phyloP scores from a whole-genome alignment of 2,329 filamentous ascomycete species.

The Sporothrix sp. region DNA sequence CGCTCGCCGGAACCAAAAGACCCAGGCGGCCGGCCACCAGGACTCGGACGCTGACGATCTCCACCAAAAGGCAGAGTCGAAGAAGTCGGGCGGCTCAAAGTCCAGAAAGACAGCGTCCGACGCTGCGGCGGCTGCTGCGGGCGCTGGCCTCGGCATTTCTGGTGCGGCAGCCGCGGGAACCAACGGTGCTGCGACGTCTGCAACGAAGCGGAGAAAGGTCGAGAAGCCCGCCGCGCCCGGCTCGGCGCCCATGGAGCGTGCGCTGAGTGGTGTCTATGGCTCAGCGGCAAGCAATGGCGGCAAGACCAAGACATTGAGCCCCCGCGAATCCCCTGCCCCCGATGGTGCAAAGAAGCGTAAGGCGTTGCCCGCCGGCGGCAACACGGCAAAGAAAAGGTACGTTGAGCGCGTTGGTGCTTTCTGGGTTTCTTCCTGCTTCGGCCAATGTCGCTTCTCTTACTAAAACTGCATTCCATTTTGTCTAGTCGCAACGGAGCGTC shows the following conservation, averaged over 20 bases:
- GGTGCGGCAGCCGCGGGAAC: conserved; percentile 38
- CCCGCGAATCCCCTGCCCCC: conserved; percentile 56
- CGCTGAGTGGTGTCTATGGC: conserved; percentile 51
- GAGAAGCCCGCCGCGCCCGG: conserved; percentile 52
- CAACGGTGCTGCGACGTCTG: conserved; percentile 34
- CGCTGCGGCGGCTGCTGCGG: conserved; percentile 13
- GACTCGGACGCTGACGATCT: conserved; percentile 75
- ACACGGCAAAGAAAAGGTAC: conserved; percentile 71
- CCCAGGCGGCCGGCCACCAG: conserved; percentile 25
- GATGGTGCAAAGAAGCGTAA: conserved; percentile 65
- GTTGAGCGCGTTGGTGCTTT: conserved; percentile 18
- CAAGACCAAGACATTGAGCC: conserved; percentile 54
- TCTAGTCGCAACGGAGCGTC: conserved; percentile 38
- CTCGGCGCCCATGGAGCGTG: conserved; percentile 50
- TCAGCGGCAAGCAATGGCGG: conserved; percentile 29
- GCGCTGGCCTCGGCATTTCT: conserved; percentile 56
- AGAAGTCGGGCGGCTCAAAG: conserved; percentile 55
- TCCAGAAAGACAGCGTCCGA: conserved; percentile 41
- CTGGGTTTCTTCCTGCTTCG: conserved; percentile 20
- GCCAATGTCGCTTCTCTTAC: background rate
- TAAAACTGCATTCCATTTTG: too few relatives aligned
- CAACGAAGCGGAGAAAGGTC: conserved; percentile 69
- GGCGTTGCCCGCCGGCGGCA: conserved; percentile 53
- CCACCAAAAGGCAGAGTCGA: conserved; percentile 43
- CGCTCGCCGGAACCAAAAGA: conserved; percentile 61